Evolutionary conservation across 2,329 filamentous ascomycete genomes (phyloP).

Genomic region (Fusarium algeriense): DNA sequence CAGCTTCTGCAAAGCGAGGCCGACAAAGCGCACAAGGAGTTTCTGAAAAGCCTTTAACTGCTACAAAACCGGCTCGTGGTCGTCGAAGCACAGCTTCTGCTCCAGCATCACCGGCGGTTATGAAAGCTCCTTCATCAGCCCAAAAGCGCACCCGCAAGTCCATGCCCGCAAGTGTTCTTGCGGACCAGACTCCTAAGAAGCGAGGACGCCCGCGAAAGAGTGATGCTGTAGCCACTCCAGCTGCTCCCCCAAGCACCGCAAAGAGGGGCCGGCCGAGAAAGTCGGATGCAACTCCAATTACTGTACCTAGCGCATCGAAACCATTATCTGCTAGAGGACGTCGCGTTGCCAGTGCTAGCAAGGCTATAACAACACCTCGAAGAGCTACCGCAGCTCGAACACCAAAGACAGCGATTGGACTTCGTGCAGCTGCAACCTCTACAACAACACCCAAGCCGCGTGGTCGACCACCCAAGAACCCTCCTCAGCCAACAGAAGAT

Average conservation of each 20-base stretch:
- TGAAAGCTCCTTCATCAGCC: constrained; percentile 18
- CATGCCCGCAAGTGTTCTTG: constrained; percentile 36
- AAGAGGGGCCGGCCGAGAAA: constrained; percentile 45
- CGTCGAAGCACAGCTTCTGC: constrained; percentile 30
- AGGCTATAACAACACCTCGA: constrained; percentile 23
- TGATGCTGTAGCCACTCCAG: constrained; percentile 35
- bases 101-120: constrained; percentile 28
- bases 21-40: constrained; percentile 33
- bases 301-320: constrained; percentile 17
- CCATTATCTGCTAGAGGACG: constrained; percentile 25
- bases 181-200: constrained; percentile 38
- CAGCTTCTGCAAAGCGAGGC: constrained; percentile 18
- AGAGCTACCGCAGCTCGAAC: constrained; percentile 5
- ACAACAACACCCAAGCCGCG: constrained; percentile 40
- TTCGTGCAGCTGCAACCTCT: constrained; percentile 15
- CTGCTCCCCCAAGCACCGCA: constrained; percentile 13
- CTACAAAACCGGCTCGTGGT: constrained; percentile 19
- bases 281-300: constrained; percentile 26
- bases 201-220: constrained; percentile 45
- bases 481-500: constrained; percentile 9
- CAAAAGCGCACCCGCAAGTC: constrained; percentile 38
- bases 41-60: constrained; percentile 8
- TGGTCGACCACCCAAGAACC: constrained; percentile 41
- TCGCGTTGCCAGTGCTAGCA: constrained; percentile 25
- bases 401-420: constrained; percentile 28